Conservation (phyloP, 768 basidiomycete genomes). For the Psilocybe cyanescens region DNA sequence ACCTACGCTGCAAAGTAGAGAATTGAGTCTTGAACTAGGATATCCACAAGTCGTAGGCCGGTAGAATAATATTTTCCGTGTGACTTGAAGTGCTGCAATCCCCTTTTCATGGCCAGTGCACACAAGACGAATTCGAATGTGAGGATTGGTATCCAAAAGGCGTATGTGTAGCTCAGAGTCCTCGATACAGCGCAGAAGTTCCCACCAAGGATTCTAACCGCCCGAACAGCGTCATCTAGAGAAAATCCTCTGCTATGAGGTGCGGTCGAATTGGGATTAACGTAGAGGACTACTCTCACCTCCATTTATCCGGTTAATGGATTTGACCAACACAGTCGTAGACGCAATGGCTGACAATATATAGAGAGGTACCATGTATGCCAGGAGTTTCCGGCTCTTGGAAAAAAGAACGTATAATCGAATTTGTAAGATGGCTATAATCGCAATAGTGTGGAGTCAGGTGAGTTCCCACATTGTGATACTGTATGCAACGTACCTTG, state of each 20-base stretch:
- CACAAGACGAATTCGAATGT: neutral
- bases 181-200: neutral
- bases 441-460: neutral
- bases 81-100: neutral
- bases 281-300: neutral
- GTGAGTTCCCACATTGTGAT: neutral
- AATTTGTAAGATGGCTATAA: neutral
- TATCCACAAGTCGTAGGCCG: neutral
- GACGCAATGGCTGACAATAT: neutral
- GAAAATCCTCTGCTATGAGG: neutral
- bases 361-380: neutral
- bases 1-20: neutral
- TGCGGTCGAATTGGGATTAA: too few species aligned
- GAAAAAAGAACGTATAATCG: neutral
- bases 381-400: neutral
- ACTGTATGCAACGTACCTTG: neutral
- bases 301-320: neutral
- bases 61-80: neutral
- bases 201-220: neutral
- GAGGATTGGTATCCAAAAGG: neutral
- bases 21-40: neutral
- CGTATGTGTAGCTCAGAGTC: neutral
- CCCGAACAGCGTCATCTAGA: neutral
- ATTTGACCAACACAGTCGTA: neutral
- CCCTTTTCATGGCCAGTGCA: neutral